Evolutionary conservation across 768 basidiomycete species (phyloP).

Genomic region (Boletus rubescentipes): DNA sequence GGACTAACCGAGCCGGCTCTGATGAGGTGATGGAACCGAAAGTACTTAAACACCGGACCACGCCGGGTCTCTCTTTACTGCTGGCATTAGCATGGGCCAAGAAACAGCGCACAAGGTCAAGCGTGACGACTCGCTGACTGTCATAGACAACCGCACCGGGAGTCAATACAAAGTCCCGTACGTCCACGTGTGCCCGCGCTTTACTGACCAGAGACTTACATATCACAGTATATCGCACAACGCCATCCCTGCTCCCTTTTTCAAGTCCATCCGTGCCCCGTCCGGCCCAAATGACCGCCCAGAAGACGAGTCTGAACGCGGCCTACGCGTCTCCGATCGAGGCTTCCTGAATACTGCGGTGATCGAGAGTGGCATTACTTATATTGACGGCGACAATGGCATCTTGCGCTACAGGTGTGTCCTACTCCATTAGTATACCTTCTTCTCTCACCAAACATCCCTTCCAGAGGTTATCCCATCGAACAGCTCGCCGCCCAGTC

Average conservation of each 20-base stretch:
- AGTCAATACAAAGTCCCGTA: conserved; percentile 74
- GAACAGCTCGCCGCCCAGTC: conserved; percentile 84
- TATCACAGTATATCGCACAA: conserved; percentile 71
- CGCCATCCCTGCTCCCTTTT: conserved; percentile 73
- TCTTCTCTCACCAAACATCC: not conserved
- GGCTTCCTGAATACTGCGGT: conserved; percentile 86
- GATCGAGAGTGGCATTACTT: conserved; percentile 78
- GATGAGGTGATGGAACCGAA: not conserved
- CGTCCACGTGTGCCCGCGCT: conserved; percentile 28
- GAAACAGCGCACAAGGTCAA: conserved; percentile 16
- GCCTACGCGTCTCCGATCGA: conserved; percentile 74
- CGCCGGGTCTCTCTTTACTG: not conserved
- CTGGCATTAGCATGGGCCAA: conserved; percentile 25
- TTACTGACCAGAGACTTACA: not conserved
- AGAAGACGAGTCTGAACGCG: conserved; percentile 83
- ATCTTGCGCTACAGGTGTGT: conserved; percentile 73
- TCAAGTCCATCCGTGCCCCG: conserved; percentile 72
- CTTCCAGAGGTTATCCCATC: conserved; percentile 81
- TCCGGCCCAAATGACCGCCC: conserved; percentile 57
- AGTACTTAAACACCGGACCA: conserved; percentile 1
- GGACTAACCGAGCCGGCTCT: conserved; percentile 1
- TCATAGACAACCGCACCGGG: conserved; percentile 84
- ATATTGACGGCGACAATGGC: conserved; percentile 88
- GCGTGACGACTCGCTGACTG: conserved; percentile 48
- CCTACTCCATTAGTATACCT: not conserved